These are phyloP conservation scores for Neckera pumila DNA, from an alignment of 225 moss, liverwort and hornwort genomes.

Conservation along the genomic window DNA sequence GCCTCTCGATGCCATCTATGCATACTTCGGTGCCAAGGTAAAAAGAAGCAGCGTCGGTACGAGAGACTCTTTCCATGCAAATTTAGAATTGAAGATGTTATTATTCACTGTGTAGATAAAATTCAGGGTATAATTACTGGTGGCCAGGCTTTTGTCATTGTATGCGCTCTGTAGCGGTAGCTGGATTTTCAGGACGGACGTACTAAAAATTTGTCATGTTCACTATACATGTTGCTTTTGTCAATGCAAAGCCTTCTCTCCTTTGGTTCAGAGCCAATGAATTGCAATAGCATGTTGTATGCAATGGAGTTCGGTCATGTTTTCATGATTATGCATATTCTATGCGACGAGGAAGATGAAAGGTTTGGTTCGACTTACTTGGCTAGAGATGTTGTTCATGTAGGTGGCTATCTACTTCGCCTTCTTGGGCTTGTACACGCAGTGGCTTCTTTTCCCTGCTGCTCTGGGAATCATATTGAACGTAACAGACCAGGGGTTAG, in stretches of 20 bases:
- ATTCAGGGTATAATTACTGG: background rate
- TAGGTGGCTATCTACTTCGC: conserved; percentile 97
- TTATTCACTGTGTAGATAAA: background rate
- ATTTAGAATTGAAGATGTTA: background rate
- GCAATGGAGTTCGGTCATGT: background rate
- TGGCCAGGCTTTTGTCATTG: background rate
- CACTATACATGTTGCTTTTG: background rate
- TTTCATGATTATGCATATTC: background rate
- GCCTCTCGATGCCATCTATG: conserved; percentile 73
- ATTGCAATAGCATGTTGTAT: background rate
- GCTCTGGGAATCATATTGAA: conserved; percentile 49
- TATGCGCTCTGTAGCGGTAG: background rate
- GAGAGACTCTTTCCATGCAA: background rate
- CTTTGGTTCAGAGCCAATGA: background rate
- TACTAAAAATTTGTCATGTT: background rate
- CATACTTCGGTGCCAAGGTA: conserved; percentile 91
- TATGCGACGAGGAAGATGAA: background rate
- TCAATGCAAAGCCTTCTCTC: background rate
- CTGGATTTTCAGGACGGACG: too few relatives aligned
- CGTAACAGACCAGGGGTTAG: conserved; percentile 55
- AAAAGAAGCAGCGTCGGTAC: background rate
- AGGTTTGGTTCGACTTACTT: background rate
- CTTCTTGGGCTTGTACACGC: conserved; percentile 90
- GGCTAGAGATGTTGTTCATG: background rate
- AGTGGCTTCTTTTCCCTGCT: conserved; percentile 73